Conservation (phyloP, 2,329 filamentous ascomycete species). For the Fusarium verrucosum region DNA sequence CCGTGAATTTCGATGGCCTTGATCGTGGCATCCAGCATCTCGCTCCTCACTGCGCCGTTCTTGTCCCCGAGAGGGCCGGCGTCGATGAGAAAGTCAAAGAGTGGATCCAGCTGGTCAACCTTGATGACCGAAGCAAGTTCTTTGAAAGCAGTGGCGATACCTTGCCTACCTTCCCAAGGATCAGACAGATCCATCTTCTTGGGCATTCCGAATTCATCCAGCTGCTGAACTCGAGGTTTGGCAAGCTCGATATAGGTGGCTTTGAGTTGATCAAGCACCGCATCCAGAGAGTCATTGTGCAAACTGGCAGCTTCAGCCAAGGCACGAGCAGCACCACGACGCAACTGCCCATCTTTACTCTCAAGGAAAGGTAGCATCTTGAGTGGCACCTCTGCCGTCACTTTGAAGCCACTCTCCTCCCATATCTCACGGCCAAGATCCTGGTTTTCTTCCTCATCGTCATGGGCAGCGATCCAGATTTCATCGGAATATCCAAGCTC, state of each 20-base stretch:
- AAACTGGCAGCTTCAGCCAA: slow-evolving; percentile 76
- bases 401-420: slow-evolving; percentile 87
- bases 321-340: slow-evolving; percentile 83
- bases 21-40: slow-evolving; percentile 93
- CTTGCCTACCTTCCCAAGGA: slow-evolving; percentile 90
- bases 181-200: slow-evolving; percentile 88
- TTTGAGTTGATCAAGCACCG: slow-evolving; percentile 72
- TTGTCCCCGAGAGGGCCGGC: slow-evolving; percentile 87
- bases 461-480: slow-evolving; percentile 92
- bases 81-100: slow-evolving; percentile 87
- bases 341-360: slow-evolving; percentile 80
- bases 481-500: slow-evolving; percentile 87
- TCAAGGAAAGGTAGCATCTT: slow-evolving; percentile 82
- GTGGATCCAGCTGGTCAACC: slow-evolving; percentile 74
- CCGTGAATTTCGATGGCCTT: slow-evolving; percentile 83
- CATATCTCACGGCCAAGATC: slow-evolving; percentile 88
- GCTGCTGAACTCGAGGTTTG: slow-evolving; percentile 82
- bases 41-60: slow-evolving; percentile 77
- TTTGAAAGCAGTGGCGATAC: slow-evolving; percentile 86
- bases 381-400: slow-evolving; percentile 70
- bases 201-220: slow-evolving; percentile 95
- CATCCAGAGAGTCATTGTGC: slow-evolving; percentile 67
- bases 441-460: slow-evolving; percentile 86
- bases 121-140: slow-evolving; percentile 79
- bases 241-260: slow-evolving; percentile 79